A percentile compares a stretch with the other conserved stretches of the same genome.
Conservation (phyloP, 441 rosid genomes). For the Pelargonium australe region DNA sequence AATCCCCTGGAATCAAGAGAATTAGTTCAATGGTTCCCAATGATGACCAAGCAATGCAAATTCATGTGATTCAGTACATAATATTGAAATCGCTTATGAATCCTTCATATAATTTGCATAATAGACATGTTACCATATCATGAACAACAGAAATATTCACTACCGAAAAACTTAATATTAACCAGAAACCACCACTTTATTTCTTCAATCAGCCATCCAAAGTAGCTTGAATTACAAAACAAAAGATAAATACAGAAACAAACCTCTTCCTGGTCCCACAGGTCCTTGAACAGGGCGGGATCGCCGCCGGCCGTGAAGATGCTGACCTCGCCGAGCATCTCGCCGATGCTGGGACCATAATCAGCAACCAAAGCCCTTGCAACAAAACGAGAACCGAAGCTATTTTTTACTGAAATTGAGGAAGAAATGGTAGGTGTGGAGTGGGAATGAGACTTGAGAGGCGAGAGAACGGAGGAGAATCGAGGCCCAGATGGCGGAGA, state of each 20-base stretch:
- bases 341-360: conserved; percentile 28
- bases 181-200: neutral
- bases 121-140: neutral
- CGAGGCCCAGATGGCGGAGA: neutral
- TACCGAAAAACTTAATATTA: neutral
- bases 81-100: no score
- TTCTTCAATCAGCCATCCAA: no score
- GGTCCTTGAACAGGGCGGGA: conserved; percentile 49
- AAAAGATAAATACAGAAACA: neutral
- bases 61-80: neutral
- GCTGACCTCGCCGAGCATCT: conserved; percentile 48
- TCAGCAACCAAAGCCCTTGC: conserved; percentile 32
- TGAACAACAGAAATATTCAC: neutral
- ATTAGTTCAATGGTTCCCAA: neutral
- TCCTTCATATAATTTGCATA: no score
- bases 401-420: neutral
- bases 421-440: neutral
- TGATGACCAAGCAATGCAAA: neutral
- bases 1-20: conserved; percentile 39
- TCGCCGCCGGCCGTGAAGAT: conserved; percentile 57
- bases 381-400: conserved; percentile 13
- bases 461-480: neutral
- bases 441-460: neutral
- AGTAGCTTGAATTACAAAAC: no score
- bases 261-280: conserved; percentile 74